Percentiles rank a stretch among this genome's conserved stretches.
Conservation (phyloP, 352 stramenopile genomes). For the Globisporangium paddicum region DNA sequence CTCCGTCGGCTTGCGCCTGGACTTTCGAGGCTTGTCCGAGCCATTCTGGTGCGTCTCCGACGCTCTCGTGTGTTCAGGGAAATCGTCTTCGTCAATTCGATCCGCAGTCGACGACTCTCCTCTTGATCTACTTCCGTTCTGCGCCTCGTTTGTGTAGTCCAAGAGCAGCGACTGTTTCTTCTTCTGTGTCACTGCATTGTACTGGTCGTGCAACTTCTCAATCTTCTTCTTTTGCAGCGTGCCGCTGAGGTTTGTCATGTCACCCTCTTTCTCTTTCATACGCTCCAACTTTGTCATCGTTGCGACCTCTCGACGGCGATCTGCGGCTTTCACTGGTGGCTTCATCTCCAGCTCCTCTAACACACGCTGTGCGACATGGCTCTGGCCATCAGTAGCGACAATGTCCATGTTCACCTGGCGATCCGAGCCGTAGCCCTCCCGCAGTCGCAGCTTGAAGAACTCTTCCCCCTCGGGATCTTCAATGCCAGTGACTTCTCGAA, state of each 20-base stretch:
- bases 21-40: constrained; percentile 13
- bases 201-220: constrained; percentile 77
- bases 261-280: constrained; percentile 63
- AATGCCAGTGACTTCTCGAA: constrained; percentile 89
- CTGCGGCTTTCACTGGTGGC: constrained; percentile 30
- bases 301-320: constrained; percentile 34
- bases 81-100: constrained; percentile 3
- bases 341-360: constrained; percentile 57
- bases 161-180: constrained; percentile 69
- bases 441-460: constrained; percentile 87
- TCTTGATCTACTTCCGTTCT: constrained; percentile 18
- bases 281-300: constrained; percentile 44
- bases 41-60: neutral
- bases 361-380: constrained; percentile 69
- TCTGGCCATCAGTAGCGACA: constrained; percentile 36
- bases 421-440: constrained; percentile 80
- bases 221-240: constrained; percentile 84
- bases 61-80: neutral
- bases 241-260: constrained; percentile 63
- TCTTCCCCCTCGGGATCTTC: constrained; percentile 86
- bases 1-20: constrained; percentile 4
- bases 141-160: constrained; percentile 38
- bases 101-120: constrained; percentile 15
- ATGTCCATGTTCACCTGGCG: constrained; percentile 42
- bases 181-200: constrained; percentile 70